Evolutionary conservation across 2,329 filamentous ascomycete genomes (phyloP), one percentile per base, ranked within the genome.

Genomic region (Podosphaera xanthii): DNA sequence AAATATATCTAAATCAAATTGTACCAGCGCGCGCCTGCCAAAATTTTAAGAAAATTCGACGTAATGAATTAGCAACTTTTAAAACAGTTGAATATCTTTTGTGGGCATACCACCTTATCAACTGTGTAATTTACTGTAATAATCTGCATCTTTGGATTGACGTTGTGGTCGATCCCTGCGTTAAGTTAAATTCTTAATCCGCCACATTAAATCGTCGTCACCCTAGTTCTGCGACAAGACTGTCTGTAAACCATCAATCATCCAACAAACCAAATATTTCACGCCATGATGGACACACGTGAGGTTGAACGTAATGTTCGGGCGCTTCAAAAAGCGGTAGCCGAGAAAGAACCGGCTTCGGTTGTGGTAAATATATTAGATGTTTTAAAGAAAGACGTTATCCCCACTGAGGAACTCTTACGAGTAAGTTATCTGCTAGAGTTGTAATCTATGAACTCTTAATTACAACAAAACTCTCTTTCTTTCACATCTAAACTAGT

Each of bases 351-450:
- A 67, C 81, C 89, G 3, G 69, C 86, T 34, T 72, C 82, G 48
- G 84, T 80, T 61, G 78, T 94, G 57, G 75, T 94, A 59, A 76
- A 78, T 58, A 77, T 97, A 62, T 75, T 98, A 58, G 82, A 84
- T 66, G 80, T 83, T 57, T 76, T 97, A 46, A 87, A 91, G 73
- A 83, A 83, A 67, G 86, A 87, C 62, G 83, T 91, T 42, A 79
- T 80, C 54, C 86, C 90, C 8, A 92, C 87, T 2, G 92, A 98
- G 72, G 88, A 96, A 65, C 79, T 95, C 65, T 76, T 98, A 64
- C 83, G 91, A 68, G 85, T 84, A 75, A 65, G 80, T 75, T 50
- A 57, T 58, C 59, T 59, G 59, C 55, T 50, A 58, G n/a, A 46
- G 33, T 57, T 12, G 10, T 44, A 12, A 7, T 44, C n/a, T 3